Evolutionary conservation across 805 yeast genomes (phyloP), one percentile per base, ranked within the genome.

Genomic region (Zygotorulaspora chibaensis): DNA sequence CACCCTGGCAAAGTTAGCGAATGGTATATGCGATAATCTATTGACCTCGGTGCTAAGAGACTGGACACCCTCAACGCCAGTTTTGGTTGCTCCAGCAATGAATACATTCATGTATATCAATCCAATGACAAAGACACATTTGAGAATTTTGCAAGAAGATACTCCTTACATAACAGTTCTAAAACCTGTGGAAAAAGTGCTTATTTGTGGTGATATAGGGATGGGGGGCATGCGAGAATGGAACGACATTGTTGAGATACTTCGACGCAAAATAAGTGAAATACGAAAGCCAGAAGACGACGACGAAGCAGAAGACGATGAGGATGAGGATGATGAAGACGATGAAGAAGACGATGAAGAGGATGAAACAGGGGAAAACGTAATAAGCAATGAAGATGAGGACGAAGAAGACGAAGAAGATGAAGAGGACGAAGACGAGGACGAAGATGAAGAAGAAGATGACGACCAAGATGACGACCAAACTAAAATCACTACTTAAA

Each of bases 191-290:
- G 95, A 86, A 56, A 86, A 86, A 60, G 89, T 86, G 53, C 74
- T 70, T 69, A 84, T 67, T 15, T 85, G 88, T 69, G 95, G 95
- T 57, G 95, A 86, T 61, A 84, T 86, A 51, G 93, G 93, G 11
- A 84, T 86, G 93, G 95, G 95, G 36, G 95, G 95, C 27, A 86
- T 86, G 95, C 77, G 88, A 73, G 93, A 85, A 59, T 85, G 88
- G 84, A 80, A 81, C 59, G 93, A 84, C 57, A 79, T 86, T 48
- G 91, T 84, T 8, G 87, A 83, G 57, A 76, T 79, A 17, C 46
- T 77, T 49, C 65, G 70, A 30, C 63, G 63, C 50, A 68, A 68
- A 54, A 58, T 72, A 46, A 52, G 53, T 8, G 67, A 61, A 31
- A 55, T 62, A 3, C 52, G 53, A 17, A 48, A 38, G 17, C 33